Base-by-base conservation (phyloP, 2,329 filamentous ascomycete genomes). In the Fonsecaea pedrosoi region DNA sequence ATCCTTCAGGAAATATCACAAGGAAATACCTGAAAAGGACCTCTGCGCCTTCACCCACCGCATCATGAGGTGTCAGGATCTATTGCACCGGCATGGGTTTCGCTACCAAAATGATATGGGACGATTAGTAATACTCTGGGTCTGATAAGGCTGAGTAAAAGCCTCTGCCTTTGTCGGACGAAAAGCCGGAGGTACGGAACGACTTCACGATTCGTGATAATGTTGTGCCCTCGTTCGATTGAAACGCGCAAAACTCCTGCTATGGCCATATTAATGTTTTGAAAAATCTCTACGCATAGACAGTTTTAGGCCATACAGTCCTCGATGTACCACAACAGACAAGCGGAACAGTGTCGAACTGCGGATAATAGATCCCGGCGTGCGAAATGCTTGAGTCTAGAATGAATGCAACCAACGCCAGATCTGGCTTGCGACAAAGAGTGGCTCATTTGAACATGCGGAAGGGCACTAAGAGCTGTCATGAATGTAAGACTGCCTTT, bases 391-490 rank as follows among this genome's bases (percentile, higher is more conserved):
- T 32, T n/a, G 50, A 10, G 4, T 32, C 40, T 9, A 54, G 50
- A 7, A 30, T 34, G 50, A 30, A 54, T 6, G 15, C 21, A 54
- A 15, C 10, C 25, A 32, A 32, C 32, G 32, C 5, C 54, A 38
- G 18, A 3, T 56, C 30, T 18, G 40, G 40, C 40, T 18, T 18
- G 4, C 40, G 40, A 5, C 40, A 45, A 45, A n/a, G 15, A 18
- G 15, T 18, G 12, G n/a, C 30, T 10, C 54, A 38, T 38, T 25
- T 54, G 58, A 61, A 21, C 15, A 37, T 61, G 30, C 42, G 58
- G n/a, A 48, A 53, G 35, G 58, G 58, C 15, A 61, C 58, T 15
- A 53, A 21, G 25, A 61, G 58, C 48, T 61, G 58, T n/a, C 53
- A 15, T 38, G 58, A 61, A 21, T 61, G 58, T 61, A 37, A 61